Evolutionary conservation across 441 rosid species (phyloP), one percentile per base, ranked within the genome.

Genomic region (Erodium moschatum): DNA sequence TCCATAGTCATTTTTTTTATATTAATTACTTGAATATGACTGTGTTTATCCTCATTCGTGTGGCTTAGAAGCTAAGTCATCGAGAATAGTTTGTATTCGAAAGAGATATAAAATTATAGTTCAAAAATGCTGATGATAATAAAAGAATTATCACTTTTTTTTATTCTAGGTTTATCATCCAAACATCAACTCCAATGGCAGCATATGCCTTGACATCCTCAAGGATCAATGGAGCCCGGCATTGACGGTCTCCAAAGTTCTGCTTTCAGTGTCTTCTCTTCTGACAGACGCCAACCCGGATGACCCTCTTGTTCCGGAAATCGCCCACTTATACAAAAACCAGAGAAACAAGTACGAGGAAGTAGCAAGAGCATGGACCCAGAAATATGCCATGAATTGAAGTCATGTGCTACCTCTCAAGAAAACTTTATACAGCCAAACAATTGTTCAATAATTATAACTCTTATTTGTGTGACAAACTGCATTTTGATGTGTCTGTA

Each of bases 161-260:
- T 24, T 0, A 9, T 21, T 21, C 16, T 62, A 62, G 35, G 65
- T 62, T 62, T 62, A 62, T 62, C 65, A 62, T 62, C 65, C 65
- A 11, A 62, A 62, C 65, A 62, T 62, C 16, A 62, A 62, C 65
- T 62, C 65, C 65, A 62, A 62, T 27, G 65, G 65, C 65, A 62
- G 65, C 65, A 62, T 62, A 9, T 62, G 65, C 38, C 65, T 62
- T 6, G 65, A 62, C 65, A 62, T 62, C 24, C 65, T 62, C 33
- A 62, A 62, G 38, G 65, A 62, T 21, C 35, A 62, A 13, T 62
- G 65, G 65, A 62, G 65, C 65, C 65, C 65, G 12, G 65, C 65
- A 27, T 27, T 62, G 38, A 62, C 65, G 16, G 24, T 62, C 65
- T 62, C 65, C n/a, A 62, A 62, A 29, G 65, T 62, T 12, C 65